Conservation (phyloP, 768 basidiomycete species). For the Suillus paluster region DNA sequence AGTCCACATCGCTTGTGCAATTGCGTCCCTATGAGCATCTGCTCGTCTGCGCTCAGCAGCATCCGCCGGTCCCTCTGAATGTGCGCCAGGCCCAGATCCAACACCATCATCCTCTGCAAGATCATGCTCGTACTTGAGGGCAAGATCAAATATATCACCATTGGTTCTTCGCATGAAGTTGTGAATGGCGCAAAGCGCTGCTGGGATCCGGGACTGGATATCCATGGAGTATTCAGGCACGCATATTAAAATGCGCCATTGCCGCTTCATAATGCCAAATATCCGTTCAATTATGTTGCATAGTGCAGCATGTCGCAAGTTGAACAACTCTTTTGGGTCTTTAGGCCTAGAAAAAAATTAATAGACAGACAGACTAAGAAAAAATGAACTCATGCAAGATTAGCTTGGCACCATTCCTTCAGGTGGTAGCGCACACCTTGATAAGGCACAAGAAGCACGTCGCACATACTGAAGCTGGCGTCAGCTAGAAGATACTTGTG, state of each 20-base stretch:
- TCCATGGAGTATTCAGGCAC: conserved; percentile 15
- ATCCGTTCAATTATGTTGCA: conserved; percentile 24
- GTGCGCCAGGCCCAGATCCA: background rate
- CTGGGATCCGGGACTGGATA: conserved; percentile 21
- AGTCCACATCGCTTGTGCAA: conserved; percentile 26
- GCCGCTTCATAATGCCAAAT: conserved; percentile 22
- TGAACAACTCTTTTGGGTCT: conserved; percentile 23
- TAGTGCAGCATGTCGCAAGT: conserved; percentile 24
- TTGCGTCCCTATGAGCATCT: conserved; percentile 17
- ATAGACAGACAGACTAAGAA: background rate
- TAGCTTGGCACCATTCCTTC: conserved; percentile 31
- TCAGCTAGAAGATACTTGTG: conserved; percentile 36
- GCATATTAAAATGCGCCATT: conserved; percentile 10
- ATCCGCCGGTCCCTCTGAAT: conserved; percentile 4
- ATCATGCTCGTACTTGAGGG: background rate
- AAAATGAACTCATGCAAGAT: background rate
- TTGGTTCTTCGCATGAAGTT: conserved; percentile 13
- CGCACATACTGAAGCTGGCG: background rate
- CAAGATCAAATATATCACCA: conserved; percentile 21
- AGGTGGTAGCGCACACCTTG: conserved; percentile 42
- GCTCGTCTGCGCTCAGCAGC: background rate
- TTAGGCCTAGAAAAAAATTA: conserved; percentile 14
- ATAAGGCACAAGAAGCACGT: conserved; percentile 41
- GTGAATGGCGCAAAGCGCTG: conserved; percentile 25
- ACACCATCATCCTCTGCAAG: too few species aligned